phyloP scores from a whole-genome alignment of 176 grass and related monocot species.

The Musa beccarii region DNA sequence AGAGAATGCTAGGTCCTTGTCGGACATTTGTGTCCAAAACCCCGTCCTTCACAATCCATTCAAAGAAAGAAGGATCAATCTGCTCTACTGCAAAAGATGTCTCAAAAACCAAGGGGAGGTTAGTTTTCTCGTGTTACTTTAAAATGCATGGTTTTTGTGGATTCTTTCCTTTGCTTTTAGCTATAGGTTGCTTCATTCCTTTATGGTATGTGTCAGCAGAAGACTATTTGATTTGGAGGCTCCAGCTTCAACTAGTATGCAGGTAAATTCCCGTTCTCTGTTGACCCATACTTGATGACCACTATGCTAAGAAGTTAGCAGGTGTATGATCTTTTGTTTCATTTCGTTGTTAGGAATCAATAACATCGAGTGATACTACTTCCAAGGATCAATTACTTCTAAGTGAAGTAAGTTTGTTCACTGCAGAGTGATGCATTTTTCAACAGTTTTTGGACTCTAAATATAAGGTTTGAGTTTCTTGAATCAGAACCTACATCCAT shows the following conservation, averaged over 20 bases:
- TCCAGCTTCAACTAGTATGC: constrained; percentile 19
- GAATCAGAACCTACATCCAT: not conserved
- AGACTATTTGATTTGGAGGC: constrained; percentile 47
- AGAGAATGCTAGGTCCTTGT: constrained; percentile 47
- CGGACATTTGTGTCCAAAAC: constrained; percentile 47
- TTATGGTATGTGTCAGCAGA: constrained; percentile 41
- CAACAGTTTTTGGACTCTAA: not conserved
- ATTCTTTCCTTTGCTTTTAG: not conserved
- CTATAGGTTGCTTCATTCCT: constrained; percentile 10
- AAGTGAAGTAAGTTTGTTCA: constrained; percentile 4
- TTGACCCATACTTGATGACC: not conserved
- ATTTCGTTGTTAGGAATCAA: not conserved
- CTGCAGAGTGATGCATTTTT: not conserved
- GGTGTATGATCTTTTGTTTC: not conserved
- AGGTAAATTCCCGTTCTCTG: constrained; percentile 2
- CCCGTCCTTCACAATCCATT: constrained; percentile 37
- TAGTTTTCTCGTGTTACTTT: constrained; percentile 20
- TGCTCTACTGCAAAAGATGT: constrained; percentile 41
- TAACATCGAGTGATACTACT: not conserved
- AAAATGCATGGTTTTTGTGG: not conserved
- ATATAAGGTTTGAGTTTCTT: not conserved
- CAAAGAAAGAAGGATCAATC: constrained; percentile 33
- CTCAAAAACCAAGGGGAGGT: constrained; percentile 61
- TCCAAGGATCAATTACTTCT: not conserved
- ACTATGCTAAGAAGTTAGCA: not conserved